Evolutionary conservation across 192 early-diverging fungal genomes (phyloP), one percentile per base, ranked within the genome.

Genomic region (Umbelopsis sp.): DNA sequence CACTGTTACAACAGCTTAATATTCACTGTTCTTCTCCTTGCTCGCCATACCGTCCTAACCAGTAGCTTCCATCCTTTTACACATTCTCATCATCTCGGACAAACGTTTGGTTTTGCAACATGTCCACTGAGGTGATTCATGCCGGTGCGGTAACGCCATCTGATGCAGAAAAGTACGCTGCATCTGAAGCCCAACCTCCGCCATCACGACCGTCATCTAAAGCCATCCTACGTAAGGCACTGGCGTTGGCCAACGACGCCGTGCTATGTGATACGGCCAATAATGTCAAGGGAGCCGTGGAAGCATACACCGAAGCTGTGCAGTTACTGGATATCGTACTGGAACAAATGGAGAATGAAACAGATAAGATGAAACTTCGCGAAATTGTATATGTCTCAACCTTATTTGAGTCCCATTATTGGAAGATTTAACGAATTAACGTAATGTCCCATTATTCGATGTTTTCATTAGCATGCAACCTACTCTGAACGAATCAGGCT

Each of bases 221-320:
- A 50, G 44, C 71, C 27, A 72, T 79, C 41, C 45, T 79, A 52
- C 49, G 66, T 35, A 69, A 69, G 21, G 78, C 78, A 20, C 66
- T 79, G 21, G 70, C 71, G 44, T 71, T 73, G 49, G 78, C 78
- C 15, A 74, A 79, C 67, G 35, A 53, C 35, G 78, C 78, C 18
- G 78, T 79, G 7, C 50, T 75, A 13, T 72, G 66, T 44, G 78
- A 79, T 66, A 66, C 67, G 13, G 67, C 73, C 13, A 79, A 79
- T 52, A 64, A 79, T 55, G 69, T 79, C 16, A 35, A 51, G 21
- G 71, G 74, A 5, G 78, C 78, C 10, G 72, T 79, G 30, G 74
- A 50, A 13, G 69, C 78, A 5, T 79, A 79, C 55, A 65, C 67
- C 18, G 78, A 79, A 33, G 78, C 78, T 41, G 67, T 79, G 30